Conservation (phyloP, 495 filamentous ascomycete genomes). For the Aspergillus mulundensis region DNA sequence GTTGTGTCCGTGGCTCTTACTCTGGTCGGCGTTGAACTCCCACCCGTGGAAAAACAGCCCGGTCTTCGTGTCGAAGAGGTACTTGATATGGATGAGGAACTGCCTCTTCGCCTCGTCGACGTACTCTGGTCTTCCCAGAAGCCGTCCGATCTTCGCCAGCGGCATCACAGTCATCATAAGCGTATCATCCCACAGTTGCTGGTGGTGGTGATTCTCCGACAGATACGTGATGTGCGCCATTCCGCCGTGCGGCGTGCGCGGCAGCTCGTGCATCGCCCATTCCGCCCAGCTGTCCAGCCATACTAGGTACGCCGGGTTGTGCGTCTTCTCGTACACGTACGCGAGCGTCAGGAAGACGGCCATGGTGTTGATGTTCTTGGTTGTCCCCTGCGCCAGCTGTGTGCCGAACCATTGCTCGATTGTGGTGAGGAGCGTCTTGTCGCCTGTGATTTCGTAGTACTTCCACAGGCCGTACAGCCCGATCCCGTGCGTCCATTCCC, state of each 20-base stretch:
- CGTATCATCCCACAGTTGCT: slow-evolving; percentile 73
- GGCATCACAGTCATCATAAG: slow-evolving; percentile 80
- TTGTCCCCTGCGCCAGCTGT: slow-evolving; percentile 62
- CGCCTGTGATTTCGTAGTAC: slow-evolving; percentile 63
- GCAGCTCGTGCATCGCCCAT: slow-evolving; percentile 70
- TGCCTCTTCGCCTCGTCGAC: slow-evolving; percentile 70
- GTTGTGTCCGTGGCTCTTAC: slow-evolving; percentile 55
- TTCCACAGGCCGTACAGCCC: slow-evolving; percentile 76
- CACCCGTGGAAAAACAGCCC: slow-evolving; percentile 73
- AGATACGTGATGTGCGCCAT: slow-evolving; percentile 72
- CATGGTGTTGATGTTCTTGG: slow-evolving; percentile 83
- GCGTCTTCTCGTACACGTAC: slow-evolving; percentile 63
- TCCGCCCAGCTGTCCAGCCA: slow-evolving; percentile 74
- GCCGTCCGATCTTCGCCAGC: slow-evolving; percentile 67
- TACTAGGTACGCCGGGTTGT: slow-evolving; percentile 56
- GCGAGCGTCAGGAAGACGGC: slow-evolving; percentile 66
- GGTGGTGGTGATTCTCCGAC: slow-evolving; percentile 51
- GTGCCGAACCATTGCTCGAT: slow-evolving; percentile 66
- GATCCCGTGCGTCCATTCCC: slow-evolving; percentile 81
- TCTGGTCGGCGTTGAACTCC: slow-evolving; percentile 49
- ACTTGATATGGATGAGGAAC: slow-evolving; percentile 68
- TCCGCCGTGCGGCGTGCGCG: slow-evolving; percentile 63
- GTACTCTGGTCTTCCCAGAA: slow-evolving; percentile 61
- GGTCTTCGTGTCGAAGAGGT: slow-evolving; percentile 61
- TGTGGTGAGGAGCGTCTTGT: slow-evolving; percentile 44